Conservation (phyloP, 345 rosid species). For the Linum usitatissimum region DNA sequence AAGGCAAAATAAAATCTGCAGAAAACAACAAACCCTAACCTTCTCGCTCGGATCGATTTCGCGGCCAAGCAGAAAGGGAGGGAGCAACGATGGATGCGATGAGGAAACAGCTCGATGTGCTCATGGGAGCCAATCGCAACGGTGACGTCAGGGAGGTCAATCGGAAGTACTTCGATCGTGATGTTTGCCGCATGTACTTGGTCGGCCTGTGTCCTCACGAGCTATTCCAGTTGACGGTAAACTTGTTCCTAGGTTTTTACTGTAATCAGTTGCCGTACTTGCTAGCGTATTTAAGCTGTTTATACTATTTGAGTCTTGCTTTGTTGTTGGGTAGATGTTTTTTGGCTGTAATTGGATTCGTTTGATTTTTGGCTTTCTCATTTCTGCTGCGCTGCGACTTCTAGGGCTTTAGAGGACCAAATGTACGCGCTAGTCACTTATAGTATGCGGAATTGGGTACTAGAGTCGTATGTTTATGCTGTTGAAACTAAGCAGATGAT, state of each 20-base stretch:
- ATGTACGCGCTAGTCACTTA: neutral
- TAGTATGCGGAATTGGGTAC: neutral
- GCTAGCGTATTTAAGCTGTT: too few species aligned
- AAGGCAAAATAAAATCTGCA: neutral
- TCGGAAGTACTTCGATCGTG: conserved; percentile 97
- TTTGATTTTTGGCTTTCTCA: neutral
- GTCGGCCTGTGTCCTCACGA: conserved; percentile 99
- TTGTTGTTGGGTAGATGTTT: neutral
- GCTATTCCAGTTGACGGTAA: conserved; percentile 90
- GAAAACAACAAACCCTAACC: neutral
- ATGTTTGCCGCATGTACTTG: conserved; percentile 89
- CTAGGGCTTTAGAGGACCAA: neutral
- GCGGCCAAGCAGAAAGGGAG: conserved; percentile 7
- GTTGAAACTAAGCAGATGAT: neutral
- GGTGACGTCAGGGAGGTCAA: conserved; percentile 96
- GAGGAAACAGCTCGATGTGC: conserved; percentile 97
- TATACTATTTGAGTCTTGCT: neutral
- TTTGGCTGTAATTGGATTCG: neutral
- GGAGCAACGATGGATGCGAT: conserved; percentile 68
- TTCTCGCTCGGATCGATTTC: neutral
- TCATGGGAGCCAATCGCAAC: conserved; percentile 98
- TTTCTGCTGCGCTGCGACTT: neutral
- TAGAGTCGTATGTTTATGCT: neutral
- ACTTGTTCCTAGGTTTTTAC: neutral
- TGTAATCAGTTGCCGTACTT: neutral